Conservation (phyloP, 108 stramenopile species). For the Nitzschia sp. region DNA sequence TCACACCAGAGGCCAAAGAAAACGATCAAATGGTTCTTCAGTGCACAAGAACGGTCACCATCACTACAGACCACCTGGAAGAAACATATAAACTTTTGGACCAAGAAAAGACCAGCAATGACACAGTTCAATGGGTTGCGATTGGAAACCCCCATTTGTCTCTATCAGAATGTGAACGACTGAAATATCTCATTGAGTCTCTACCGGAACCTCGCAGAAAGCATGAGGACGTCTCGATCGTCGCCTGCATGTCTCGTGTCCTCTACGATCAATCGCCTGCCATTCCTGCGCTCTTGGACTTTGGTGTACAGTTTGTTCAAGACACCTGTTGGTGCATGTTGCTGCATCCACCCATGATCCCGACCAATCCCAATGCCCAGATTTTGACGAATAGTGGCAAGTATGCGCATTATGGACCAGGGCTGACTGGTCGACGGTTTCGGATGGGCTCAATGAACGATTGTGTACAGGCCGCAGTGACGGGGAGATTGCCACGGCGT, state of each 20-base stretch:
- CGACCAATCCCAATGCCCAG: slow-evolving; percentile 41
- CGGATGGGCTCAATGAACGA: slow-evolving; percentile 61
- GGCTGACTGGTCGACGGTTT: slow-evolving; percentile 54
- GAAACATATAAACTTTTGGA: slow-evolving; percentile 38
- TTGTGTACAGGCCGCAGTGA: slow-evolving; percentile 69
- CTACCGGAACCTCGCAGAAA: slow-evolving; percentile 24
- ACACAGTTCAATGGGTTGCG: slow-evolving; percentile 59
- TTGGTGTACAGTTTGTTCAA: slow-evolving; percentile 71
- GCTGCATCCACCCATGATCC: slow-evolving; percentile 76
- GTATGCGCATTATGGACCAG: slow-evolving; percentile 75
- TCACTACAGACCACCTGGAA: slow-evolving; percentile 21
- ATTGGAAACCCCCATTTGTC: slow-evolving; percentile 83
- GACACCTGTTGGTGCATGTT: slow-evolving; percentile 94
- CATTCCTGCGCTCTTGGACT: slow-evolving; percentile 45
- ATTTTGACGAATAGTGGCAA: slow-evolving; percentile 83
- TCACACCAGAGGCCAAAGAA: slow-evolving; percentile 72
- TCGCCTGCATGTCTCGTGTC: slow-evolving; percentile 59
- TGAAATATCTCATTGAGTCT: slow-evolving; percentile 43
- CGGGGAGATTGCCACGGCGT: slow-evolving; percentile 30
- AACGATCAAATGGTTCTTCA: slow-evolving; percentile 19
- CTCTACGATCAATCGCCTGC: slow-evolving; percentile 46
- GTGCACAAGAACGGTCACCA: not conserved
- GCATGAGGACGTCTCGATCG: slow-evolving; percentile 47
- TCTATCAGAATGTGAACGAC: slow-evolving; percentile 51
- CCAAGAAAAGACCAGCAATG: slow-evolving; percentile 32